Evolutionary conservation across 257 asterid species (phyloP).

Genomic region (Rubia yunnanensis): DNA sequence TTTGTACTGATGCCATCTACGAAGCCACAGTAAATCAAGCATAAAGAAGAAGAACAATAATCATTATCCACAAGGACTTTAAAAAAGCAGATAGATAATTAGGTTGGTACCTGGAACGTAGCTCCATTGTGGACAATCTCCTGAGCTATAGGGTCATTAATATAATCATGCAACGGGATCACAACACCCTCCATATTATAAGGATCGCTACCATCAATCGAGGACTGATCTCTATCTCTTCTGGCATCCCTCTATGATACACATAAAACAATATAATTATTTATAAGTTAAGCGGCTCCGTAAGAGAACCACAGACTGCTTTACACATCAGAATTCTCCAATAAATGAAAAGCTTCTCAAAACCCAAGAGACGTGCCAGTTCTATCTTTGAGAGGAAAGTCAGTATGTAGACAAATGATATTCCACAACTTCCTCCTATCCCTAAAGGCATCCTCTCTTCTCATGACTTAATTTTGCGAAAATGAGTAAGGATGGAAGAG

Average conservation of each 20-base stretch:
- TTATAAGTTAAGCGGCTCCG: neutral
- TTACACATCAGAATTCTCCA: neutral
- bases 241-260: constrained; percentile 75
- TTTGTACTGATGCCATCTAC: neutral
- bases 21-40: neutral
- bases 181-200: constrained; percentile 59
- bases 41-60: neutral
- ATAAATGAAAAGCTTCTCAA: neutral
- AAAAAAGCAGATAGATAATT: constrained; percentile 6
- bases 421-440: neutral
- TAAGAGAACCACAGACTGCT: neutral
- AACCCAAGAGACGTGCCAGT: neutral
- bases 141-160: constrained; percentile 63
- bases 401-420: neutral
- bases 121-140: constrained; percentile 95
- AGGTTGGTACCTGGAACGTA: constrained; percentile 71
- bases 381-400: neutral
- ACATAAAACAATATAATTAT: constrained; percentile 6
- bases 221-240: constrained; percentile 34
- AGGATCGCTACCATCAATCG: constrained; percentile 38
- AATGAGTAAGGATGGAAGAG: neutral
- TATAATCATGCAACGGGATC: constrained; percentile 83
- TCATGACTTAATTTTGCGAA: neutral
- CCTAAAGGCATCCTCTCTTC: neutral
- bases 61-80: neutral